Conservation (phyloP, 805 yeast genomes). For the Ogataea polymorpha region DNA sequence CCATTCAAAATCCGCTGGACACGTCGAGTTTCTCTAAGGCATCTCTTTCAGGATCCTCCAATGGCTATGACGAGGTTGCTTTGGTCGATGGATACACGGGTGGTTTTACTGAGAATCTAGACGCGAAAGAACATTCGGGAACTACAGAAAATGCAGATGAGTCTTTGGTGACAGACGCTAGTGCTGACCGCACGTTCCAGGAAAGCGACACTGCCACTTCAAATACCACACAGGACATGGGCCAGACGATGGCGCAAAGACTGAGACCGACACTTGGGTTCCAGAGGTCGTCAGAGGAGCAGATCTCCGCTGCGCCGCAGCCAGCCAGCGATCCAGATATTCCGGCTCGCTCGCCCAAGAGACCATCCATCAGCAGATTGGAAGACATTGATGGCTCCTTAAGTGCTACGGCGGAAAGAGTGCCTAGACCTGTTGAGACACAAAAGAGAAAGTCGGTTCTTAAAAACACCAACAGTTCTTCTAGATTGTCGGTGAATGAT, state of each 20-base stretch:
- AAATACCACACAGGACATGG: slow-evolving; percentile 8
- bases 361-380: slow-evolving; percentile 6
- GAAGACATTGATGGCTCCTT: slow-evolving; percentile 18
- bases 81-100: slow-evolving; percentile 13
- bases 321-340: slow-evolving; percentile 23
- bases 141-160: background rate
- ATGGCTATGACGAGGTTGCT: slow-evolving; percentile 12
- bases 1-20: slow-evolving; percentile 4
- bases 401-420: slow-evolving; percentile 8
- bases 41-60: slow-evolving; percentile 3
- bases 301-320: slow-evolving; percentile 1
- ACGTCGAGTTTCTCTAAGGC: background rate
- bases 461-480: slow-evolving; percentile 33
- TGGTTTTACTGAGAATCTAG: slow-evolving; percentile 3
- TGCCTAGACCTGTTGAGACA: background rate
- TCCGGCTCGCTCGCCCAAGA: slow-evolving; percentile 10
- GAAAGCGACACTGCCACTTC: slow-evolving; percentile 9
- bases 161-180: slow-evolving; percentile 12
- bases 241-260: slow-evolving; percentile 44
- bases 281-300: slow-evolving; percentile 7
- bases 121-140: too few relatives aligned
- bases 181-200: slow-evolving; percentile 6
- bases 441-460: slow-evolving; percentile 45
- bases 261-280: slow-evolving; percentile 39
- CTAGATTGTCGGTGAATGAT: slow-evolving; percentile 18